These are phyloP conservation scores for Epichloe elymi DNA, from an alignment of 2,329 filamentous ascomycete species.

Conservation along the genomic window DNA sequence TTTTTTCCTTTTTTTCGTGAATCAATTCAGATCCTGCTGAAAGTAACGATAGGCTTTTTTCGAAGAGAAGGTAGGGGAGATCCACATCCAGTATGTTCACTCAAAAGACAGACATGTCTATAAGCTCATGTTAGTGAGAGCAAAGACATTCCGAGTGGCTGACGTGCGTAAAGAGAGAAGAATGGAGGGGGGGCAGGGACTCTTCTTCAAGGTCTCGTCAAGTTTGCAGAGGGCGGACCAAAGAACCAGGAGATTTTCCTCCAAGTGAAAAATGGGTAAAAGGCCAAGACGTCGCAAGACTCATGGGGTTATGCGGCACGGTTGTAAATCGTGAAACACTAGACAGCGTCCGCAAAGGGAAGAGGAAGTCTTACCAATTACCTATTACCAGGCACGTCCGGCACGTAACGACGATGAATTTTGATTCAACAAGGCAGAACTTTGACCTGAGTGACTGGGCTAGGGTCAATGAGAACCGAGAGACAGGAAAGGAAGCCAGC, in stretches of 20 bases:
- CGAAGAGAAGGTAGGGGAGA: background rate
- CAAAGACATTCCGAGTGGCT: background rate
- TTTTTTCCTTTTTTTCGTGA: background rate
- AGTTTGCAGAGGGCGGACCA: background rate
- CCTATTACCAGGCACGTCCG: background rate
- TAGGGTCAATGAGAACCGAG: too few species aligned
- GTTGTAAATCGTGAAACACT: background rate
- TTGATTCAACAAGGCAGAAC: too few species aligned
- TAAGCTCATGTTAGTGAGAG: background rate
- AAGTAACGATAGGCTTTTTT: background rate
- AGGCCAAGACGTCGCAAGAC: background rate
- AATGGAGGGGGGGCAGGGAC: background rate
- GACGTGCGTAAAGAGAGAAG: background rate
- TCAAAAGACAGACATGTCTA: background rate
- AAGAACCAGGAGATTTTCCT: background rate
- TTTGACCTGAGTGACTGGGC: too few species aligned
- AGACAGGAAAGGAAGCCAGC: too few species aligned
- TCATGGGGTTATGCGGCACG: background rate
- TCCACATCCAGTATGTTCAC: background rate
- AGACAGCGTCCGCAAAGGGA: background rate
- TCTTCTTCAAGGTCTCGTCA: background rate
- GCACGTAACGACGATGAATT: background rate
- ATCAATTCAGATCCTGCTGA: slow-evolving; percentile 5
- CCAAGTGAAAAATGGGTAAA: background rate
- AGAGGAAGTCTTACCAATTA: background rate